These are phyloP conservation scores for Alternaria sp. DNA, from an alignment of 2,329 filamentous ascomycete genomes.

Conservation along the genomic window DNA sequence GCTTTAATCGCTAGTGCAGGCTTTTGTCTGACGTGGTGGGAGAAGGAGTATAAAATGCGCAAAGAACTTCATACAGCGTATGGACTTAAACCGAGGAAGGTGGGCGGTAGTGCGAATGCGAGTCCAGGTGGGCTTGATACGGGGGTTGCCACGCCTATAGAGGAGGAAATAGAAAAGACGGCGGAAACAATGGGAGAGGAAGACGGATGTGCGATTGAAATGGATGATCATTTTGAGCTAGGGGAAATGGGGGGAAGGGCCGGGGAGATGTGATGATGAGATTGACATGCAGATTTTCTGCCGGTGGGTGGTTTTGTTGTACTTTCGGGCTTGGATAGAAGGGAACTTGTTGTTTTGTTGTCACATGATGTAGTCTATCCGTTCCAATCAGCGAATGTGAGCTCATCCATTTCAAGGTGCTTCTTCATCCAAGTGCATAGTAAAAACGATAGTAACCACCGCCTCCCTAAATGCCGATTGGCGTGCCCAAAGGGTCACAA, in stretches of 20 bases:
- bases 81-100: conserved; percentile 45
- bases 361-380: neutral
- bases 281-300: neutral
- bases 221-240: neutral
- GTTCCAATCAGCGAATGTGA: too few relatives aligned
- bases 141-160: neutral
- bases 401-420: too few relatives aligned
- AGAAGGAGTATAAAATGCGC: conserved; percentile 51
- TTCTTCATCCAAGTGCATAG: too few relatives aligned
- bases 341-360: neutral
- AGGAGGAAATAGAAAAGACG: neutral
- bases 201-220: neutral
- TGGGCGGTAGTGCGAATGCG: neutral
- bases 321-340: neutral
- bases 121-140: neutral
- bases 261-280: neutral
- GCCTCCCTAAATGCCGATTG: neutral
- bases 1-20: conserved; percentile 44
- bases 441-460: neutral
- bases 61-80: conserved; percentile 53
- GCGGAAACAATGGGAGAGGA: neutral
- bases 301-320: neutral
- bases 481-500: too few relatives aligned
- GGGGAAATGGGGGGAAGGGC: neutral
- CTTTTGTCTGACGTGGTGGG: conserved; percentile 48